Percentiles rank a stretch among this genome's conserved stretches.
Conservation (phyloP, 2,329 filamentous ascomycete species). For the Stemphylium beticola region DNA sequence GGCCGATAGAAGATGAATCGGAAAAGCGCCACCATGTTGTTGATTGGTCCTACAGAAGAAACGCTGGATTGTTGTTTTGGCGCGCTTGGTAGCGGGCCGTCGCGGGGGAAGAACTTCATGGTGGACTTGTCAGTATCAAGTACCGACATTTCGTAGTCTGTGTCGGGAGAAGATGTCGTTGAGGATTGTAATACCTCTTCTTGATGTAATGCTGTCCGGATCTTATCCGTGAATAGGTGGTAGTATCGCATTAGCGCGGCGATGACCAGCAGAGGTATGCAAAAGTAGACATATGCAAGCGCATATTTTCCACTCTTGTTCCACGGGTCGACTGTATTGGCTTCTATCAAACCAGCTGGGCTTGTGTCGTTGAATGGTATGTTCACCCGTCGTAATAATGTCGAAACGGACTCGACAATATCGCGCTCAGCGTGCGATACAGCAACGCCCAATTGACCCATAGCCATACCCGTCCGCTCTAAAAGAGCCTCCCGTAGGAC, state of each 20-base stretch:
- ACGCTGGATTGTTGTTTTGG: slow-evolving; percentile 71
- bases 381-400: slow-evolving; percentile 56
- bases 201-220: slow-evolving; percentile 86
- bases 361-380: slow-evolving; percentile 63
- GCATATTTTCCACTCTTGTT: slow-evolving; percentile 82
- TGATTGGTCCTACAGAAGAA: slow-evolving; percentile 75
- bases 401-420: slow-evolving; percentile 34
- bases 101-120: slow-evolving; percentile 77
- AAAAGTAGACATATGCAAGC: slow-evolving; percentile 87
- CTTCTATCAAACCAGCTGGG: slow-evolving; percentile 61
- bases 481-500: slow-evolving; percentile 40
- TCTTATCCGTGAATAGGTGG: slow-evolving; percentile 92
- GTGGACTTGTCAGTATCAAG: slow-evolving; percentile 66
- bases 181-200: slow-evolving; percentile 75
- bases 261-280: slow-evolving; percentile 70
- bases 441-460: slow-evolving; percentile 37
- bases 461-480: slow-evolving; percentile 34
- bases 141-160: slow-evolving; percentile 67
- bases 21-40: slow-evolving; percentile 81
- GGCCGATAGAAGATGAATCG: slow-evolving; percentile 90
- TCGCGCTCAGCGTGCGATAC: slow-evolving; percentile 39
- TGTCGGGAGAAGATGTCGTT: slow-evolving; percentile 60
- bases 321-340: slow-evolving; percentile 75
- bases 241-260: slow-evolving; percentile 77
- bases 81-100: slow-evolving; percentile 64